Conservation (phyloP, 2,329 filamentous ascomycete species). For the Camillea tinctor region DNA sequence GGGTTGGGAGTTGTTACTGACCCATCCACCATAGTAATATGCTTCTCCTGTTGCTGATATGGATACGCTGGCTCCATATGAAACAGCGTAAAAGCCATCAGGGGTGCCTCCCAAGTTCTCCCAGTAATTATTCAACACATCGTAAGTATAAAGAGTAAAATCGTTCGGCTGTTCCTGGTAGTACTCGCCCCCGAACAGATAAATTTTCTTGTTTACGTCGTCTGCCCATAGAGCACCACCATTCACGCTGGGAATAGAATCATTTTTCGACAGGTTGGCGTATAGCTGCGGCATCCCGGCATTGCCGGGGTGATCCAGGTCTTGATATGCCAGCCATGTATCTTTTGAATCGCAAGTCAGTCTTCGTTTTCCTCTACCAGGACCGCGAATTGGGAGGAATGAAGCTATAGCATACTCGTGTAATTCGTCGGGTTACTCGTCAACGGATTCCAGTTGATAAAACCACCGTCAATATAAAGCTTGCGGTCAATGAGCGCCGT, state of each 20-base stretch:
- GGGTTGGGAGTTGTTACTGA: slow-evolving; percentile 51
- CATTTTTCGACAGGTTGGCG: slow-evolving; percentile 58
- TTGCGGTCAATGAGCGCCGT: slow-evolving; percentile 57
- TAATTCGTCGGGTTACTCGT: slow-evolving; percentile 49
- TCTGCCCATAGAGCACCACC: slow-evolving; percentile 58
- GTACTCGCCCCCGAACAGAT: slow-evolving; percentile 61
- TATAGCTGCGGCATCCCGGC: slow-evolving; percentile 53
- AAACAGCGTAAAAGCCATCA: slow-evolving; percentile 43
- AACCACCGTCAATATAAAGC: slow-evolving; percentile 63
- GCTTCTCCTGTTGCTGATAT: slow-evolving; percentile 54
- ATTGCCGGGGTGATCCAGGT: slow-evolving; percentile 45
- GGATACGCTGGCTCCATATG: slow-evolving; percentile 57
- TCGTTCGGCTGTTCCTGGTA: slow-evolving; percentile 40
- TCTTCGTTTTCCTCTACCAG: background rate
- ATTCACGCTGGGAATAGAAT: slow-evolving; percentile 47
- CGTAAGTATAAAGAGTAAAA: slow-evolving; percentile 56
- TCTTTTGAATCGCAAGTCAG: slow-evolving; percentile 35
- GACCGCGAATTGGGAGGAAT: background rate
- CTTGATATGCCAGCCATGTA: slow-evolving; percentile 55
- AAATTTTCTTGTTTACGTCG: slow-evolving; percentile 61
- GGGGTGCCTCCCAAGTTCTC: slow-evolving; percentile 42
- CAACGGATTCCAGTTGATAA: slow-evolving; percentile 54
- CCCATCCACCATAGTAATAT: slow-evolving; percentile 64
- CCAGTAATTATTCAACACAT: slow-evolving; percentile 57
- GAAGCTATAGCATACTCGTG: slow-evolving; percentile 46